Evolutionary conservation across 441 rosid genomes (phyloP), one percentile per base, ranked within the genome.

Genomic region (Croton setiger): DNA sequence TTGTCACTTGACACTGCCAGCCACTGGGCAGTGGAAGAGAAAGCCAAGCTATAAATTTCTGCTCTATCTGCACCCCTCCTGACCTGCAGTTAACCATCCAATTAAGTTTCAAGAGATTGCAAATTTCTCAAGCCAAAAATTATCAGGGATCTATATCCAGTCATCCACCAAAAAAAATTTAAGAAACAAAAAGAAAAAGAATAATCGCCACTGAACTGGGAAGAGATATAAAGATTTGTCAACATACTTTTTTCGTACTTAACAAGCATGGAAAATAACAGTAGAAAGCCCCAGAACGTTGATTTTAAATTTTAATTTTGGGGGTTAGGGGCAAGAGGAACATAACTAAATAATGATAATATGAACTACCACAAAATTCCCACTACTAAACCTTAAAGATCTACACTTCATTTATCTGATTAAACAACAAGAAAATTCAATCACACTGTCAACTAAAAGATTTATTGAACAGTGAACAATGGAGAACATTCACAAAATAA

Each of bases 11-110:
- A 88, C 69, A 86, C 91, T 43, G 89, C 93, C 45, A 88, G 72
- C 93, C 91, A 85, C 66, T 86, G 85, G 20, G 86, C 83, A 62
- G 78, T 76, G 59, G 91, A 70, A 62, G 93, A 88, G 70, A 88
- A 88, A 18, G 91, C 91, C 83, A 88, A 74, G 66, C 93, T 88
- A 73, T 85, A 78, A 60, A 88, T 83, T 69, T 86, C 93, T 8
- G 93, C 93, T 81, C 93, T 83, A 73, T 88, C 93, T 21, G 91
- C 89, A 67, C 93, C 93, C 77, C 93, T 85, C 73, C 93, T 82
- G 27, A 88, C 84, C 93, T 88, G 62, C 71, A 77, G 63, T 37
- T 7, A 11, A 44, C 48, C 18, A 59, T 54, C 20, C 21, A n/a
- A 59, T 18, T 67, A 41, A 68, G n/a, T 31, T 35, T 53, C 41